A percentile compares a stretch with the other conserved stretches of the same genome.
Conservation (phyloP, 441 rosid genomes). For the Iberis amara region DNA sequence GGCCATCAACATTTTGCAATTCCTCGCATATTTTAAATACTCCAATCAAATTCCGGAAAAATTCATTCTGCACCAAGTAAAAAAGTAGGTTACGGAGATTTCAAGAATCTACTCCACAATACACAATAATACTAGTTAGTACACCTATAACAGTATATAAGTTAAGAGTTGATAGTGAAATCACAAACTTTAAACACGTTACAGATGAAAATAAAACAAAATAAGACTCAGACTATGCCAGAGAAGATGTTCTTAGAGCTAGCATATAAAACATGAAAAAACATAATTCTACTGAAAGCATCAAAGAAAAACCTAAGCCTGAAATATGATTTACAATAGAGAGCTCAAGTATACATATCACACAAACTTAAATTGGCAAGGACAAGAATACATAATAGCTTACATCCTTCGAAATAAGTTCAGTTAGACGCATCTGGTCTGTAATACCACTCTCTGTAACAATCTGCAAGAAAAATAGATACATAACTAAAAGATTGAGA, state of each 20-base stretch:
- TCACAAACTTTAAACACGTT: conserved; percentile 11
- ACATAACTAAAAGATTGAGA: conserved; percentile 11
- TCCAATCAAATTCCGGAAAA: conserved; percentile 78
- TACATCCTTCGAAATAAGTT: conserved; percentile 86
- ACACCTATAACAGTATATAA: neutral
- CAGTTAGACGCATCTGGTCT: conserved; percentile 80
- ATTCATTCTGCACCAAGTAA: conserved; percentile 65
- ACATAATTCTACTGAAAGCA: neutral
- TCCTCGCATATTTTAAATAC: conserved; percentile 89
- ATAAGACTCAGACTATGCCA: conserved; percentile 9
- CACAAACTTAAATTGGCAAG: conserved; percentile 6
- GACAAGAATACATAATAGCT: conserved; percentile 29
- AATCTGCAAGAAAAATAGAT: conserved; percentile 54
- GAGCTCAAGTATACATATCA: conserved; percentile 8
- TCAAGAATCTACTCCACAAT: conserved; percentile 3
- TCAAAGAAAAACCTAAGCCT: neutral
- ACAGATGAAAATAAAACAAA: conserved; percentile 5
- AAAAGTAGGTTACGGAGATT: conserved; percentile 21
- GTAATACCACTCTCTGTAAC: conserved; percentile 84
- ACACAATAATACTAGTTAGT: neutral
- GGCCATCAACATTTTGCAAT: conserved; percentile 76
- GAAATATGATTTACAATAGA: neutral
- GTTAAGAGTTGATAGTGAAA: conserved; percentile 9
- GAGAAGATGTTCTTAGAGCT: conserved; percentile 12
- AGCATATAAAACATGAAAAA: conserved; percentile 12